A percentile compares a stretch with the other conserved stretches of the same genome.
These are phyloP conservation scores for Plasmodium cynomolgi DNA, from an alignment of 169 alveolate genomes.

Conservation along the genomic window DNA sequence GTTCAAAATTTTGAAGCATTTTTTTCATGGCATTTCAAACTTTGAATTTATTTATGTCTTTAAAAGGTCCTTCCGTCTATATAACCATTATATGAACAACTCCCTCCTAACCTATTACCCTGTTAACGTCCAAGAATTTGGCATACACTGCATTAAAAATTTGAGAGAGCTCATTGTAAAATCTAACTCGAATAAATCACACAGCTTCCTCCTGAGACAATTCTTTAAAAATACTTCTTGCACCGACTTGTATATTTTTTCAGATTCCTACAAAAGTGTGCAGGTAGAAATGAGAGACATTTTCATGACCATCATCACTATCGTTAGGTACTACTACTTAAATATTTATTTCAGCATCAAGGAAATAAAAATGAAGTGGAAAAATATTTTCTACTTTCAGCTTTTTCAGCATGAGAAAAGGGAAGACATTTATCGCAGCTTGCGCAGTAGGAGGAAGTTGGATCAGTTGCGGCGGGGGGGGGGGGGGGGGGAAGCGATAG, in stretches of 20 bases:
- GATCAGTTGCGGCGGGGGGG: not conserved
- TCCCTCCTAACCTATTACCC: constrained; percentile 60
- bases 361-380: constrained; percentile 25
- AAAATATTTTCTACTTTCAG: constrained; percentile 67
- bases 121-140: constrained; percentile 53
- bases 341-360: constrained; percentile 63
- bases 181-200: constrained; percentile 2
- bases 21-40: constrained; percentile 44
- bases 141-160: constrained; percentile 36
- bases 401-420: constrained; percentile 25
- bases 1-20: constrained; percentile 43
- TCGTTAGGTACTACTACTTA: constrained; percentile 55
- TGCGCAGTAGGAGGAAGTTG: not conserved
- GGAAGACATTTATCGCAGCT: not conserved
- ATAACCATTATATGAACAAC: constrained; percentile 35
- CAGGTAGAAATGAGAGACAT: constrained; percentile 70
- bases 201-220: constrained; percentile 38
- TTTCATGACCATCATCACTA: constrained; percentile 52
- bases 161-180: constrained; percentile 39
- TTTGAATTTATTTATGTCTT: constrained; percentile 73
- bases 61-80: constrained; percentile 69
- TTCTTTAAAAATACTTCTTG: constrained; percentile 33
- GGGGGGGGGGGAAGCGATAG: not conserved
- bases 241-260: constrained; percentile 32
- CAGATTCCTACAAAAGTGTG: constrained; percentile 68